Evolutionary conservation across 352 stramenopile genomes (phyloP).

Genomic region (Phytopythium aichiense): DNA sequence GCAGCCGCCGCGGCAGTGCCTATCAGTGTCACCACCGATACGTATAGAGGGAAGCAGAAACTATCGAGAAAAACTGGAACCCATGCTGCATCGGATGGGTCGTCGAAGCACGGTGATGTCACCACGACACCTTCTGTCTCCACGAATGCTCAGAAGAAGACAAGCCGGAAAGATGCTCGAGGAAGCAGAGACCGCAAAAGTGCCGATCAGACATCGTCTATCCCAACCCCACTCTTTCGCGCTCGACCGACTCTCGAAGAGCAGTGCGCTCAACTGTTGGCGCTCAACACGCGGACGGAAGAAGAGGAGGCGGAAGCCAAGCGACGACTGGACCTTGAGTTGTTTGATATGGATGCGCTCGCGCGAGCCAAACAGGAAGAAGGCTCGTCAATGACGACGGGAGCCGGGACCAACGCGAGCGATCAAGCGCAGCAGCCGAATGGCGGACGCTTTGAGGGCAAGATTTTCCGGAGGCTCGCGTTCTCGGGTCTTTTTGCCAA

Average conservation of each 20-base stretch:
- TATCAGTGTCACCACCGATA: not conserved
- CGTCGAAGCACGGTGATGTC: not conserved
- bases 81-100: not conserved
- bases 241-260: slow-evolving; percentile 19
- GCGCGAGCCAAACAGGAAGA: slow-evolving; percentile 27
- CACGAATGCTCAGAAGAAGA: not conserved
- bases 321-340: slow-evolving; percentile 23
- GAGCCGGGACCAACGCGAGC: not conserved
- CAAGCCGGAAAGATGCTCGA: not conserved
- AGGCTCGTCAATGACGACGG: slow-evolving; percentile 3
- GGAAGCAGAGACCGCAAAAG: not conserved
- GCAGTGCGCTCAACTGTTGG: slow-evolving; percentile 26
- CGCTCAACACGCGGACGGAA: slow-evolving; percentile 29
- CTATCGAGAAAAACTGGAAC: not conserved
- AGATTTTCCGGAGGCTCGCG: slow-evolving; percentile 6
- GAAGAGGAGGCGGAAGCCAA: slow-evolving; percentile 34
- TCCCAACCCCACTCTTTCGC: not conserved
- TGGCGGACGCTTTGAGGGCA: not conserved
- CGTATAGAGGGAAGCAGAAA: not conserved
- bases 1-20: not conserved
- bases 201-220: no score
- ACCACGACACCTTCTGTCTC: not conserved
- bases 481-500: slow-evolving; percentile 8
- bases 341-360: slow-evolving; percentile 23
- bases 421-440: not conserved